These are phyloP conservation scores for Paramecium primaurelia DNA, from an alignment of 73 alveolate genomes.

Conservation along the genomic window DNA sequence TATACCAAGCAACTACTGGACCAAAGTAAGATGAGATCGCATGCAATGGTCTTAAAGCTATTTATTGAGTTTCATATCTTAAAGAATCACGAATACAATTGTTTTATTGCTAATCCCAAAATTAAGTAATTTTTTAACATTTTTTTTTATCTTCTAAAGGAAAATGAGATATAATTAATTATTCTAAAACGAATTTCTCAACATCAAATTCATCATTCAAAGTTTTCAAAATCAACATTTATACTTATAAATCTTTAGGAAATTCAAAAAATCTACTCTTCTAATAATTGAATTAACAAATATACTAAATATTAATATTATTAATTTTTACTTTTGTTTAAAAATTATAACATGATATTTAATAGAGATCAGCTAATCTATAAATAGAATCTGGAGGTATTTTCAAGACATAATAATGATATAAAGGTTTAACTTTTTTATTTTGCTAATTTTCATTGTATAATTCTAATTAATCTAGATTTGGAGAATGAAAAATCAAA, in stretches of 20 bases:
- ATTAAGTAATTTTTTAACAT: slow-evolving; percentile 6
- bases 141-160: slow-evolving; percentile 19
- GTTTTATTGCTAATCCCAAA: slow-evolving; percentile 9
- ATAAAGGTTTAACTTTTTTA: background rate
- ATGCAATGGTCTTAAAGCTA: slow-evolving; percentile 35
- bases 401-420: slow-evolving; percentile 17
- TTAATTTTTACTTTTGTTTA: background rate
- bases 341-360: slow-evolving; percentile 16
- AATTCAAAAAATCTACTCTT: background rate
- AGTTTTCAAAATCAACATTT: background rate
- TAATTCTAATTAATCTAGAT: background rate
- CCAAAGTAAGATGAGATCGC: slow-evolving; percentile 34
- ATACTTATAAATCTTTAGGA: slow-evolving; percentile 11
- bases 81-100: slow-evolving; percentile 27
- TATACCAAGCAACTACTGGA: slow-evolving; percentile 12
- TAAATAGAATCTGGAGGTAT: slow-evolving; percentile 12
- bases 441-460: background rate
- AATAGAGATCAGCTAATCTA: background rate
- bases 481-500: background rate
- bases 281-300: background rate
- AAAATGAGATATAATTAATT: slow-evolving; percentile 15
- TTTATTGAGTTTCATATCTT: slow-evolving; percentile 20
- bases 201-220: slow-evolving; percentile 30
- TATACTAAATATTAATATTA: background rate
- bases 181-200: background rate